A percentile compares a stretch with the other conserved stretches of the same genome.
These are phyloP conservation scores for Raffaelea deltoideospora DNA, from an alignment of 2,329 filamentous ascomycete genomes.

Conservation along the genomic window DNA sequence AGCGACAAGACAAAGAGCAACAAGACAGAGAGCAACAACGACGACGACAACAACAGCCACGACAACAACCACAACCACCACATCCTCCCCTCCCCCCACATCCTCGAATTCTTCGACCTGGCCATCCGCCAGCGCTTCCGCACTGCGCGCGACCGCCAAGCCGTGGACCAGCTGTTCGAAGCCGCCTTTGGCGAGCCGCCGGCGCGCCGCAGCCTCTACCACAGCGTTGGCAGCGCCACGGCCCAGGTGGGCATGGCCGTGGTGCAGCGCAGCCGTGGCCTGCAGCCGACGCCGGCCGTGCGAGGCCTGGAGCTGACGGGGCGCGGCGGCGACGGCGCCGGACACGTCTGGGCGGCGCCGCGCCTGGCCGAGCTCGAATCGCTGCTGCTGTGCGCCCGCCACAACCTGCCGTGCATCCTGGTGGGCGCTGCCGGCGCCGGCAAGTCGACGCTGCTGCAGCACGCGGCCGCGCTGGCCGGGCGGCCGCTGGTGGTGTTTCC, in stretches of 20 bases:
- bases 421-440: slow-evolving; percentile 75
- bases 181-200: slow-evolving; percentile 41
- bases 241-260: slow-evolving; percentile 70
- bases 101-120: slow-evolving; percentile 65
- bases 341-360: too few relatives aligned
- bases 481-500: slow-evolving; percentile 67
- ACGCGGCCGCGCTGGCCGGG: slow-evolving; percentile 67
- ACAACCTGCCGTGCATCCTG: slow-evolving; percentile 78
- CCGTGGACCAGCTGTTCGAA: slow-evolving; percentile 51
- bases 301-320: slow-evolving; percentile 36
- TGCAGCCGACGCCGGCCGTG: slow-evolving; percentile 32
- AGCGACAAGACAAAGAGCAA: too few relatives aligned
- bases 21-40: too few relatives aligned
- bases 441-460: slow-evolving; percentile 67
- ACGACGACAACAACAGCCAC: too few relatives aligned
- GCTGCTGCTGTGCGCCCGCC: slow-evolving; percentile 70
- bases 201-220: slow-evolving; percentile 50
- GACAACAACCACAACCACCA: too few relatives aligned
- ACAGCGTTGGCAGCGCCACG: slow-evolving; percentile 49
- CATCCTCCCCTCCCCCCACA: neutral
- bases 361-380: slow-evolving; percentile 68
- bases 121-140: slow-evolving; percentile 84
- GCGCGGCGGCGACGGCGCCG: too few relatives aligned
- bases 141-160: slow-evolving; percentile 47
- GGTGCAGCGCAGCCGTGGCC: slow-evolving; percentile 41